Evolutionary conservation across 768 basidiomycete species (phyloP), one percentile per base, ranked within the genome.

Genomic region (Clitopilus passeckerianus): DNA sequence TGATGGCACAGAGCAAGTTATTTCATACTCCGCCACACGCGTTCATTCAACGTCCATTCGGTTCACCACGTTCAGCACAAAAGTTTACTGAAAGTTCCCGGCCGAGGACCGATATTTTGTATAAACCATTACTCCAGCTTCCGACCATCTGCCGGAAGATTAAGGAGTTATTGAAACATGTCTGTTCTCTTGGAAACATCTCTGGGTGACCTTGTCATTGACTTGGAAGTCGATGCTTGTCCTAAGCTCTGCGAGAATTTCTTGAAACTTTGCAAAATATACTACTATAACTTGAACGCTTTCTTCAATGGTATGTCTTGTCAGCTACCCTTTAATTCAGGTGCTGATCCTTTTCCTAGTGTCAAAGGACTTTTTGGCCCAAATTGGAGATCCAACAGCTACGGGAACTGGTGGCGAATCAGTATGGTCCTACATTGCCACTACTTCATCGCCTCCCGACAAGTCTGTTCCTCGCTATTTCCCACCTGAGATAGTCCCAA

Each of bases 141-240:
- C 46, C n/a, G 46, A 50, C 16, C 22, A 50, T 20, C 22, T 20
- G 20, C 46, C 46, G 46, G 46, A 50, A 23, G 12, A 50, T 9
- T 4, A 18, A 50, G 10, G 46, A 41, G 20, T 5, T 18, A 22
- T 20, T 23, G n/a, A 3, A 34, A 37, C 16, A 97, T 98, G 97
- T 98, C 95, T 60, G 93, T 98, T 41, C 82, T 99, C 59, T 83
- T 98, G 64, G 97, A 98, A 79, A 99, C 97, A 4, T 98, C 95
- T 20, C 77, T 98, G 1, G 97, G 97, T 59, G 97, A 99, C 75
- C 81, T 99, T 58, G 93, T 98, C 60, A 93, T 98, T 67, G 97
- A 98, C 74, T 80, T 99, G 43, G 93, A 98, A 72, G 87, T 91
- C 27, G 93, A 95, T 7, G 77, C 79, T 37, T 98, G 95, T 73